A percentile compares a stretch with the other conserved stretches of the same genome.
phyloP scores from a whole-genome alignment of 768 basidiomycete species.

The Crassisporium funariophilum region DNA sequence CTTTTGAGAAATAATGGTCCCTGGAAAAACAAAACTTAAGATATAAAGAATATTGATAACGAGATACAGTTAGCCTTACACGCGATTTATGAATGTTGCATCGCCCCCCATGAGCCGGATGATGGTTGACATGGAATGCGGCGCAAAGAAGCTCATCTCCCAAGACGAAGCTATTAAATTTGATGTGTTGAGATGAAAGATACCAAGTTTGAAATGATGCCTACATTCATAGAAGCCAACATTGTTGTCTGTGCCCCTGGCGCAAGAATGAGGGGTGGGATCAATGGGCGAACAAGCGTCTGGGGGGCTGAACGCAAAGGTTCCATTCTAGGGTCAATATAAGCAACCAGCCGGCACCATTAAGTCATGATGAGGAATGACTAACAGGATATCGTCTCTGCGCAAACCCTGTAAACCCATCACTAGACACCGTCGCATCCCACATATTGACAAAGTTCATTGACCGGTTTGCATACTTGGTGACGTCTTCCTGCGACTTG shows the following conservation, averaged over 20 bases:
- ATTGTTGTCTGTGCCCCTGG: constrained; percentile 49
- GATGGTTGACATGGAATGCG: constrained; percentile 51
- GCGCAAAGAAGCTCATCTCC: constrained; percentile 56
- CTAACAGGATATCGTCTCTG: constrained; percentile 46
- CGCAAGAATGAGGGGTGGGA: constrained; percentile 47
- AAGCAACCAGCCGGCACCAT: not conserved
- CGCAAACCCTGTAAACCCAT: constrained; percentile 51
- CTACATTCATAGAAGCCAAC: constrained; percentile 57
- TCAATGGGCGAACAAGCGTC: constrained; percentile 53
- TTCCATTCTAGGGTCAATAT: constrained; percentile 41
- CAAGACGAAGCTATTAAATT: constrained; percentile 47
- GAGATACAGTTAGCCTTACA: constrained; percentile 30
- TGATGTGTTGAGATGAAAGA: not conserved
- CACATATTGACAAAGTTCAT: constrained; percentile 56
- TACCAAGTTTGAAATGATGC: constrained; percentile 1
- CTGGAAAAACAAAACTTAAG: constrained; percentile 23
- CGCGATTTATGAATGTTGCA: constrained; percentile 40
- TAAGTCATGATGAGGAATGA: not conserved
- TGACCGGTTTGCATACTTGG: constrained; percentile 48
- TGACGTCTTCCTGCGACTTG: constrained; percentile 40
- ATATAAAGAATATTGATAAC: not conserved
- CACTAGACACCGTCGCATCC: constrained; percentile 44
- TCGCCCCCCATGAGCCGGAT: constrained; percentile 50
- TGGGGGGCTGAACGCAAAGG: constrained; percentile 51
- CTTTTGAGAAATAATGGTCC: constrained; percentile 45